Conservation (phyloP, 371 early-diverging fungal genomes). For the Mortierella sp. region DNA sequence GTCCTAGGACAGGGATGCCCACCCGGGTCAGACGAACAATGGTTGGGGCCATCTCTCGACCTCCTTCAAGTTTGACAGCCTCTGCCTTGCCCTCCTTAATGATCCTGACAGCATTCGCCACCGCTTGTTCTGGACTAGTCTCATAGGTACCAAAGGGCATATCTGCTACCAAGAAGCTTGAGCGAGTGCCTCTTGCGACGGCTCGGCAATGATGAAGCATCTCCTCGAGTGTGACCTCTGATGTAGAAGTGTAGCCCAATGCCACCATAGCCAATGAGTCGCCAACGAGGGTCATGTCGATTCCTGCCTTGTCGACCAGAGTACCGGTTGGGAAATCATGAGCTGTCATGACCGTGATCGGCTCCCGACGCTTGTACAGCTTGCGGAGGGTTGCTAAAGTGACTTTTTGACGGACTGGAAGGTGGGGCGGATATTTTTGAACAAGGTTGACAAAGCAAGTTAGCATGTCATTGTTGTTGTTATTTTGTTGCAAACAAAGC, state of each 20-base stretch:
- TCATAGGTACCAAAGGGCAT: slow-evolving; percentile 96
- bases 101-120: slow-evolving; percentile 81
- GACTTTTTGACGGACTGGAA: slow-evolving; percentile 75
- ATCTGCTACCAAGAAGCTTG: slow-evolving; percentile 86
- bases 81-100: slow-evolving; percentile 92
- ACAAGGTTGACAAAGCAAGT: too few species aligned
- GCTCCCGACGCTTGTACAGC: slow-evolving; percentile 75
- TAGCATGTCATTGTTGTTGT: too few species aligned
- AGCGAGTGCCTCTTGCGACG: slow-evolving; percentile 82
- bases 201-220: slow-evolving; percentile 97
- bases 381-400: slow-evolving; percentile 82
- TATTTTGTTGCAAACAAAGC: too few species aligned
- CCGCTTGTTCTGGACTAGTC: slow-evolving; percentile 74
- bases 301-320: slow-evolving; percentile 82
- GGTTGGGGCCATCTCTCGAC: slow-evolving; percentile 82
- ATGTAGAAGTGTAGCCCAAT: slow-evolving; percentile 88
- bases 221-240: slow-evolving; percentile 90
- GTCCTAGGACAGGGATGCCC: slow-evolving; percentile 94
- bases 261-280: slow-evolving; percentile 97
- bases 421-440: too few species aligned
- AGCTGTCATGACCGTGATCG: slow-evolving; percentile 89
- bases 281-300: slow-evolving; percentile 93
- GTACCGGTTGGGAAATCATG: slow-evolving; percentile 92
- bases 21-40: slow-evolving; percentile 78
- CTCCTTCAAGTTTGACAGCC: slow-evolving; percentile 97